These are phyloP conservation scores for Fonsecaea erecta DNA, from an alignment of 2,329 filamentous ascomycete genomes.

Conservation along the genomic window DNA sequence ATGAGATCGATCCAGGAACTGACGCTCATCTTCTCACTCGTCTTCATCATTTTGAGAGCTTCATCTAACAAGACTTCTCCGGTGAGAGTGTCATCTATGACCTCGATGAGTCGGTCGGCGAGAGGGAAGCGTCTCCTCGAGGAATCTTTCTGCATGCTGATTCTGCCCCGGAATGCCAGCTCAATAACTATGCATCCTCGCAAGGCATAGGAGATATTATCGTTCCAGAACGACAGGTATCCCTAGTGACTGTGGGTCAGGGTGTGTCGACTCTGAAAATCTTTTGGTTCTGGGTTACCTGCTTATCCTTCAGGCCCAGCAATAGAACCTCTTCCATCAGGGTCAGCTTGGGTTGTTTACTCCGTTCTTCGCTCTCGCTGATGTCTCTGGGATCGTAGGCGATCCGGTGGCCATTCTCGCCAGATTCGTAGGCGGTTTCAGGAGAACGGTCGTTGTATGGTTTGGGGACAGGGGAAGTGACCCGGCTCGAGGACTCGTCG, in stretches of 20 bases:
- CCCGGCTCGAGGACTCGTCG: slow-evolving; percentile 67
- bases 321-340: slow-evolving; percentile 98
- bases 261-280: neutral
- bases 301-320: slow-evolving; percentile 96
- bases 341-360: slow-evolving; percentile 97
- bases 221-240: slow-evolving; percentile 99
- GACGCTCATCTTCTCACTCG: slow-evolving; percentile 99
- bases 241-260: slow-evolving; percentile 63
- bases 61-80: slow-evolving; percentile 97
- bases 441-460: slow-evolving; percentile 60
- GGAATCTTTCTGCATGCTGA: slow-evolving; percentile 98
- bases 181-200: slow-evolving; percentile 98
- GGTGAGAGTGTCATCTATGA: slow-evolving; percentile 93
- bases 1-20: slow-evolving; percentile 98
- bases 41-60: slow-evolving; percentile 99
- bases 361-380: slow-evolving; percentile 92
- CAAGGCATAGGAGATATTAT: slow-evolving; percentile 98
- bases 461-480: slow-evolving; percentile 67
- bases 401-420: slow-evolving; percentile 98
- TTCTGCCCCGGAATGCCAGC: slow-evolving; percentile 89
- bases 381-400: slow-evolving; percentile 97
- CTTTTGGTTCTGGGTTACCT: slow-evolving; percentile 63
- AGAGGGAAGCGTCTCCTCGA: slow-evolving; percentile 89
- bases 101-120: slow-evolving; percentile 92
- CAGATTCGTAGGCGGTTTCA: slow-evolving; percentile 80